Percentiles rank a stretch among this genome's conserved stretches.
Conservation (phyloP, 768 basidiomycete species). For the Naganishia vaughanmartiniae region DNA sequence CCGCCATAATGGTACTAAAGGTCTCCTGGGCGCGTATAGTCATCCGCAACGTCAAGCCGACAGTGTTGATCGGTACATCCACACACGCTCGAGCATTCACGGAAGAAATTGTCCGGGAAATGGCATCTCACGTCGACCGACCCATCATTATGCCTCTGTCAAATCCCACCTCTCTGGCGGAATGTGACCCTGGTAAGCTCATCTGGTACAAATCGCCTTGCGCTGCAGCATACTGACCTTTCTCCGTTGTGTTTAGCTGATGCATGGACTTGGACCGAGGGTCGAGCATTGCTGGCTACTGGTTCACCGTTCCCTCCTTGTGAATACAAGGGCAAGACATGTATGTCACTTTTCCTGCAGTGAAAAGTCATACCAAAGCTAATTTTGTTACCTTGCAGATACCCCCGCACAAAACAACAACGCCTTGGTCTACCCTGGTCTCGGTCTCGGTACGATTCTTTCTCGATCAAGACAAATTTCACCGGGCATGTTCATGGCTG, state of each 20-base stretch:
- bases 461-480: constrained; percentile 65
- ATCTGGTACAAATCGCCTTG: not conserved
- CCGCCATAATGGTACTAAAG: not conserved
- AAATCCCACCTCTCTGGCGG: constrained; percentile 75
- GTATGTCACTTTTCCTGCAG: constrained; percentile 2
- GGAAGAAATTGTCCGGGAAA: constrained; percentile 61
- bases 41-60: constrained; percentile 70
- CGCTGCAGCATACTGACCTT: not conserved
- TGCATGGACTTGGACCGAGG: constrained; percentile 64
- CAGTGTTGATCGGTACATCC: constrained; percentile 79
- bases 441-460: constrained; percentile 76
- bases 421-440: constrained; percentile 68
- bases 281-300: constrained; percentile 74
- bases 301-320: constrained; percentile 75
- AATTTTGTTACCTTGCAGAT: not conserved
- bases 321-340: constrained; percentile 32
- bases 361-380: not conserved
- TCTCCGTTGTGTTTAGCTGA: constrained; percentile 3
- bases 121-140: constrained; percentile 67
- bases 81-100: constrained; percentile 75
- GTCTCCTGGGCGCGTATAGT: constrained; percentile 47
- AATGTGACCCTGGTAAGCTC: constrained; percentile 52
- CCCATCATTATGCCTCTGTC: constrained; percentile 71
- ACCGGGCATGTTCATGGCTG: constrained; percentile 82
- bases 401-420: constrained; percentile 33